phyloP scores from a whole-genome alignment of 1,139 yeast genomes.

The Suhomyces coccinellae region DNA sequence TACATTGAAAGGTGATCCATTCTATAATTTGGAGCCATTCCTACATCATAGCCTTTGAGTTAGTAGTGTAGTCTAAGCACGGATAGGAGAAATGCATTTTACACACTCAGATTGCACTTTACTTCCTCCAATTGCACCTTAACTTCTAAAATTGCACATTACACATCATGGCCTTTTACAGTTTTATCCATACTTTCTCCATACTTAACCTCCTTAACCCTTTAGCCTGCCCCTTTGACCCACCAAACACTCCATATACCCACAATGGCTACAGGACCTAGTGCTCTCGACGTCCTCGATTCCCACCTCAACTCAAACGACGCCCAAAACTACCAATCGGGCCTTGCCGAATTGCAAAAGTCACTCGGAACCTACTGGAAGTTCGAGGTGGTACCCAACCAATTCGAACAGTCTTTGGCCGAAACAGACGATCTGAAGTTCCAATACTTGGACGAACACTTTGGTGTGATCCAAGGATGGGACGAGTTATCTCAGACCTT shows the following conservation, averaged over 20 bases:
- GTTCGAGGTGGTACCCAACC: slow-evolving; percentile 38
- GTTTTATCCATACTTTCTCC: not conserved
- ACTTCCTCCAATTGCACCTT: too few species aligned
- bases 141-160: too few species aligned
- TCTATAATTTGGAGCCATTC: too few species aligned
- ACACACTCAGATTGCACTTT: too few species aligned
- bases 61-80: too few species aligned
- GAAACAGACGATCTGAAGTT: slow-evolving; percentile 41
- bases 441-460: slow-evolving; percentile 40
- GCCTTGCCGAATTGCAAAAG: slow-evolving; percentile 6
- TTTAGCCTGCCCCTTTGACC: not conserved
- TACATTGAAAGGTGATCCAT: too few species aligned
- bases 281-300: slow-evolving; percentile 16
- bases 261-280: slow-evolving; percentile 14
- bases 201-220: not conserved
- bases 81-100: too few species aligned
- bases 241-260: not conserved
- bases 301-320: slow-evolving; percentile 15
- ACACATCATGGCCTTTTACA: too few species aligned
- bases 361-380: slow-evolving; percentile 26
- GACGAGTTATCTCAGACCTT: slow-evolving; percentile 27
- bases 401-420: slow-evolving; percentile 39
- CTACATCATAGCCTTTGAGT: too few species aligned
- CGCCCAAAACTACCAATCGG: slow-evolving; percentile 9
- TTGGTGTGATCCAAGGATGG: slow-evolving; percentile 40